phyloP scores from a whole-genome alignment of 345 rosid species.

The Brassica juncea region DNA sequence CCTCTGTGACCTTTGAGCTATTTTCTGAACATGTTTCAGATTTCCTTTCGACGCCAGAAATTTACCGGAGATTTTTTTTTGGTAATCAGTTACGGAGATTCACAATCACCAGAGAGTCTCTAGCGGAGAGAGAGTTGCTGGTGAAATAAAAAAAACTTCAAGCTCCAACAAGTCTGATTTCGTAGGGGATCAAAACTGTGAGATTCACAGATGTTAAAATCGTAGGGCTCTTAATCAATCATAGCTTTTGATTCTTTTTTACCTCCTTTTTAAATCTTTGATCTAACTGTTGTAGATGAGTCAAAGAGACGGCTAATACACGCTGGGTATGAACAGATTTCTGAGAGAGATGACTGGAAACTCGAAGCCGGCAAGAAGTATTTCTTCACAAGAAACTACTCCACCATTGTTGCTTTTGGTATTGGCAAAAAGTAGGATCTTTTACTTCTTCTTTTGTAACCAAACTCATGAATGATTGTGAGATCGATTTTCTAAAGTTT shows the following conservation, averaged over 20 bases:
- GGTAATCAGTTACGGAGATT: too few species aligned
- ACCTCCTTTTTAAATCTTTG: not conserved
- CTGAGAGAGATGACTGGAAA: constrained; percentile 84
- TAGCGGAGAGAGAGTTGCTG: too few species aligned
- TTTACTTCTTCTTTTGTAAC: not conserved
- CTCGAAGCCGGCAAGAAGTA: constrained; percentile 79
- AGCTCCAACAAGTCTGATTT: too few species aligned
- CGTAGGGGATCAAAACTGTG: too few species aligned
- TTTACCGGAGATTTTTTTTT: too few species aligned
- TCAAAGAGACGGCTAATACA: constrained; percentile 64
- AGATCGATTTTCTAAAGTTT: not conserved
- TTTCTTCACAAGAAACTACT: constrained; percentile 88
- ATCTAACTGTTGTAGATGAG: constrained; percentile 54
- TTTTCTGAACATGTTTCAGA: too few species aligned
- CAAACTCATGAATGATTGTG: not conserved
- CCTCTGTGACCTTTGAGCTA: too few species aligned
- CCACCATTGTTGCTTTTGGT: constrained; percentile 91
- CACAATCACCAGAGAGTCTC: too few species aligned
- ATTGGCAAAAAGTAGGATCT: constrained; percentile 69
- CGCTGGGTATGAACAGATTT: constrained; percentile 75
- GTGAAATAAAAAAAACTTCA: too few species aligned
- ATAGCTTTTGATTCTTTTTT: not conserved
- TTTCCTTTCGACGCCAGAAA: too few species aligned
- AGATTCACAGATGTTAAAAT: too few species aligned
- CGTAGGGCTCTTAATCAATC: constrained; percentile 5